Evolutionary conservation across 495 filamentous ascomycete species (phyloP), one percentile per base, ranked within the genome.

Genomic region (Aspergillus sclerotioniger): DNA sequence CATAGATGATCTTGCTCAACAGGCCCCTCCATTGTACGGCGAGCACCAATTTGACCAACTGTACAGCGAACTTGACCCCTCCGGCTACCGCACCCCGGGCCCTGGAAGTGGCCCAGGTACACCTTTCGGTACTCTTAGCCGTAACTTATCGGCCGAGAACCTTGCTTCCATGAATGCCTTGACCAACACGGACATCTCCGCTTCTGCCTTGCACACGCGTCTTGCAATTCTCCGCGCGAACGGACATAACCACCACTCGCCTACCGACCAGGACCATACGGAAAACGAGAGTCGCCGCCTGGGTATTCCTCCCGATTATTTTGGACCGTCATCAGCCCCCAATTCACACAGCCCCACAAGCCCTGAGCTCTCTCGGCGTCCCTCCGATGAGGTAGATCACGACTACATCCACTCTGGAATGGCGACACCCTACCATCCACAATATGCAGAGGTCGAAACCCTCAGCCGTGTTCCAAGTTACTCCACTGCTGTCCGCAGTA

Each of bases 41-140:
- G 83, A 91, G 60, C 93, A 97, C 72, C 79, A 84, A 16, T 82
- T 96, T 43, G 94, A 98, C 74, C 87, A 90, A 64, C 73, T 97
- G 4, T 98, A 94, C 71, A 88, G 90, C 58, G 89, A 92, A 54
- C 77, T 96, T 47, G 89, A 95, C 68, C 78, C 82, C 15, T 85
- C 73, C 37, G 89, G 87, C 31, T 87, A 91, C 62, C 84, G 89
- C 65, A 96, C 92, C 1, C 90, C 91, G 8, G 82, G 74, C 10
- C 72, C 79, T n/a, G 67, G 78, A 50, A 94, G 90, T 60, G 87
- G 87, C 39, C 69, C 86, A 25, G 87, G 81, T 60, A 96, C 90
- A 2, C 94, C 94, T 0, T 85, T 90, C 55, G 86, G 84, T 58
- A 76, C 77, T 20, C 86, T 89, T 31, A 96, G 91, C 37, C 84